phyloP scores from a whole-genome alignment of 2,329 filamentous ascomycete species.

The Aureobasidium sp. region DNA sequence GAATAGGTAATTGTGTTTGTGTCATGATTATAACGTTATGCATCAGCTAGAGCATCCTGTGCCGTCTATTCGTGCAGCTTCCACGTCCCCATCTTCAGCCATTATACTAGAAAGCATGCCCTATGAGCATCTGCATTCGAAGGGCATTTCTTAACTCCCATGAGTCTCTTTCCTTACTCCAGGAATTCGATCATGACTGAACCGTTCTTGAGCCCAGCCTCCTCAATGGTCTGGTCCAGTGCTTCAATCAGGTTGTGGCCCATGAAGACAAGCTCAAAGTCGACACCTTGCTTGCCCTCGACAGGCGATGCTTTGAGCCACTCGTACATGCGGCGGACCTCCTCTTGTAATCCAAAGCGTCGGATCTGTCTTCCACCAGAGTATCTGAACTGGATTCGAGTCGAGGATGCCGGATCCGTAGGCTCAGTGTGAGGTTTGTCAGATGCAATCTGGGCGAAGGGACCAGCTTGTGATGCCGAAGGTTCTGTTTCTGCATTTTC shows the following conservation, averaged over 20 bases:
- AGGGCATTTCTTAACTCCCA: background rate
- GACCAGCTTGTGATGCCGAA: conserved; percentile 30
- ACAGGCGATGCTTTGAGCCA: conserved; percentile 89
- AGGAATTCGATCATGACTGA: conserved; percentile 90
- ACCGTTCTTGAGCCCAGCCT: conserved; percentile 81
- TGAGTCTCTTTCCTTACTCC: conserved; percentile 15
- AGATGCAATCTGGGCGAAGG: conserved; percentile 66
- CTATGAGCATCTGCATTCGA: background rate
- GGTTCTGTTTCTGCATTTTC: conserved; percentile 23
- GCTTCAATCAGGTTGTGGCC: conserved; percentile 75
- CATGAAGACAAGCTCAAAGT: conserved; percentile 85
- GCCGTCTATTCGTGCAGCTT: background rate
- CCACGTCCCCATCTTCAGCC: background rate
- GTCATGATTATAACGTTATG: conserved; percentile 6
- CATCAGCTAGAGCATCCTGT: background rate
- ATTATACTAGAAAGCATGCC: background rate
- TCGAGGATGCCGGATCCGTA: conserved; percentile 62
- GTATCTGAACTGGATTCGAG: conserved; percentile 88
- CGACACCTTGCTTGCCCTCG: conserved; percentile 67
- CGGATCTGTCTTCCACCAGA: conserved; percentile 78
- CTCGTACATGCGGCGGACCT: conserved; percentile 80
- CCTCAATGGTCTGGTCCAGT: conserved; percentile 64
- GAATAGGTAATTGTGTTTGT: background rate
- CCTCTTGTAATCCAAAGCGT: conserved; percentile 70
- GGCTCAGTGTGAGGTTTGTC: conserved; percentile 73